A percentile compares a stretch with the other conserved stretches of the same genome.
These are phyloP conservation scores for Albizia julibrissin DNA, from an alignment of 306 rosid species.

Conservation along the genomic window DNA sequence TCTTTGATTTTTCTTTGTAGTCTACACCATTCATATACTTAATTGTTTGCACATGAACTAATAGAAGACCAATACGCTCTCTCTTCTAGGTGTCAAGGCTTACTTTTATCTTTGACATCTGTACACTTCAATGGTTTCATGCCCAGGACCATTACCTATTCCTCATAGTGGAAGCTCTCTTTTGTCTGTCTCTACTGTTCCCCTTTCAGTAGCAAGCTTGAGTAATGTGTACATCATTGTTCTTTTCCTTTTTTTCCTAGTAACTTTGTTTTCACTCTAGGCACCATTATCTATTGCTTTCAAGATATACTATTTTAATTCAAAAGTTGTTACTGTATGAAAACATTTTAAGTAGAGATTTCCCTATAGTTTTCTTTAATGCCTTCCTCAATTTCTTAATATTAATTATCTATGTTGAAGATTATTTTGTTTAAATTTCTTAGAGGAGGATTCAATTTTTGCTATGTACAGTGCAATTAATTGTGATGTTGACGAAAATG, in stretches of 20 bases:
- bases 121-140: slow-evolving; percentile 3
- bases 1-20: neutral
- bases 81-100: neutral
- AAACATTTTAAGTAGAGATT: neutral
- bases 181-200: neutral
- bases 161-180: slow-evolving; percentile 7
- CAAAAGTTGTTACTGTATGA: neutral
- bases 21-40: neutral
- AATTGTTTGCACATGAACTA: neutral
- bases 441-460: slow-evolving; percentile 34
- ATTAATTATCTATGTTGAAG: slow-evolving; percentile 15
- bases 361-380: slow-evolving; percentile 9
- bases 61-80: neutral
- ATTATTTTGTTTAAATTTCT: slow-evolving; percentile 22
- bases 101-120: neutral
- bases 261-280: neutral
- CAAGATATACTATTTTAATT: neutral
- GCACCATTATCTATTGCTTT: neutral
- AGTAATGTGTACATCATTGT: neutral
- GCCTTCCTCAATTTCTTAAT: neutral
- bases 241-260: neutral
- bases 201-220: slow-evolving; percentile 13
- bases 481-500: slow-evolving; percentile 72
- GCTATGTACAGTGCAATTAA: slow-evolving; percentile 49
- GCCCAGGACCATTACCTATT: neutral